A percentile compares a stretch with the other conserved stretches of the same genome.
Evolutionary conservation across 2,329 filamentous ascomycete genomes (phyloP).

Genomic region (Cordyceps javanica): DNA sequence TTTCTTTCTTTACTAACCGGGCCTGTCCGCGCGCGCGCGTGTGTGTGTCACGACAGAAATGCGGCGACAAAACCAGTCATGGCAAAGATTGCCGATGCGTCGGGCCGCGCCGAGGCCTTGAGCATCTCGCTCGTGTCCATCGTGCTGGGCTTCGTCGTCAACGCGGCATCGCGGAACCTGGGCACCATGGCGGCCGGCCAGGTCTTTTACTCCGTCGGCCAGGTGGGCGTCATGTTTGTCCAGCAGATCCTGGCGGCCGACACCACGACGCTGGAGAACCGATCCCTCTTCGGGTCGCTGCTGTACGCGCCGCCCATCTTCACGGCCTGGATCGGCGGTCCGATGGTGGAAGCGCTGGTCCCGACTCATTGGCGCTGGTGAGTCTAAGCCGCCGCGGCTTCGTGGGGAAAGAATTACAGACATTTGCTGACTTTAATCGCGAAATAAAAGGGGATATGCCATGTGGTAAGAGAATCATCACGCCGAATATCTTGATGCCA

Average conservation of each 20-base stretch:
- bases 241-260: slow-evolving; percentile 62
- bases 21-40: no score
- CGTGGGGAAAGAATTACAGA: no score
- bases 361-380: slow-evolving; percentile 48
- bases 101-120: slow-evolving; percentile 56
- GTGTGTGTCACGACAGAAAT: not conserved
- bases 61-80: slow-evolving; percentile 26
- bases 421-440: not conserved
- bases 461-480: slow-evolving; percentile 37
- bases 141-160: slow-evolving; percentile 50
- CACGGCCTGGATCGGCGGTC: slow-evolving; percentile 53
- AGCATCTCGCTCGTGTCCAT: slow-evolving; percentile 46
- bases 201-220: slow-evolving; percentile 56
- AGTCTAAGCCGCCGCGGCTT: no score
- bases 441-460: slow-evolving; percentile 41
- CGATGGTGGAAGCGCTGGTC: slow-evolving; percentile 32
- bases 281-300: slow-evolving; percentile 52
- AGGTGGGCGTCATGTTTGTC: slow-evolving; percentile 52
- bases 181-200: slow-evolving; percentile 47
- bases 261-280: slow-evolving; percentile 52
- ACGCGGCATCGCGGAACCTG: slow-evolving; percentile 49
- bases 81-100: slow-evolving; percentile 56
- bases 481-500: not conserved
- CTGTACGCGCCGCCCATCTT: slow-evolving; percentile 55
- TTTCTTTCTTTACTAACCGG: no score